phyloP scores from a whole-genome alignment of 1,284 basidiomycete species.

The Bjerkandera adusta region DNA sequence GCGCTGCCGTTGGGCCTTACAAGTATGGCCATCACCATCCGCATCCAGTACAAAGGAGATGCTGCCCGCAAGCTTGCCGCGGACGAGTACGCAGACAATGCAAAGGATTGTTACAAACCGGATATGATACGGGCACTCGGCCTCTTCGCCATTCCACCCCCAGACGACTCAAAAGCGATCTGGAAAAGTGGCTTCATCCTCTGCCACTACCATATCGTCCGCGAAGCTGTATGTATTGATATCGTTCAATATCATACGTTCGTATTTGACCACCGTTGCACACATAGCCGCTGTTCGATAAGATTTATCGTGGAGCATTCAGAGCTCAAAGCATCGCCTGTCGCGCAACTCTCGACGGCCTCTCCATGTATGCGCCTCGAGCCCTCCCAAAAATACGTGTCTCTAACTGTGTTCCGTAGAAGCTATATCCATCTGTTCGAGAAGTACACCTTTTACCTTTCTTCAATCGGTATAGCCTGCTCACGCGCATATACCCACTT shows the following conservation, averaged over 20 bases:
- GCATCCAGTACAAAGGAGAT: conserved; percentile 17
- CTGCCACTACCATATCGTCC: conserved; percentile 10
- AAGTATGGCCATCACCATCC: conserved; percentile 14
- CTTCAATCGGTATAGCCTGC: too few species aligned
- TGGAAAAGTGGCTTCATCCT: conserved; percentile 17
- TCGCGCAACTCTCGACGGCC: conserved; percentile 11
- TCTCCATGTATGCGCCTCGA: conserved; percentile 11
- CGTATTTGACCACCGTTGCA: conserved; percentile 1
- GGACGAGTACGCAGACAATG: conserved; percentile 1
- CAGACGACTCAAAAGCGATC: conserved; percentile 10
- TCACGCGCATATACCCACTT: too few species aligned
- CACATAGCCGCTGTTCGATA: conserved; percentile 7
- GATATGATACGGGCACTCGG: conserved; percentile 13
- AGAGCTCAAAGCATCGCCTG: conserved; percentile 15
- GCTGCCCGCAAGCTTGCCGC: conserved; percentile 12
- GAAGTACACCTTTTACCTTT: conserved; percentile 10
- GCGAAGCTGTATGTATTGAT: conserved; percentile 9
- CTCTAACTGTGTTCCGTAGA: conserved; percentile 3
- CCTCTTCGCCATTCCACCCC: conserved; percentile 13
- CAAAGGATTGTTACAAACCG: conserved; percentile 1
- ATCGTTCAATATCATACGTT: neutral
- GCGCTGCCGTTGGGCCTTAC: neutral
- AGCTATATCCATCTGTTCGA: conserved; percentile 18
- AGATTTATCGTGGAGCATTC: conserved; percentile 12
- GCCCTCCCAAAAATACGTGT: neutral